These are phyloP conservation scores for Luvunga scandens DNA, from an alignment of 345 rosid genomes.

Conservation along the genomic window DNA sequence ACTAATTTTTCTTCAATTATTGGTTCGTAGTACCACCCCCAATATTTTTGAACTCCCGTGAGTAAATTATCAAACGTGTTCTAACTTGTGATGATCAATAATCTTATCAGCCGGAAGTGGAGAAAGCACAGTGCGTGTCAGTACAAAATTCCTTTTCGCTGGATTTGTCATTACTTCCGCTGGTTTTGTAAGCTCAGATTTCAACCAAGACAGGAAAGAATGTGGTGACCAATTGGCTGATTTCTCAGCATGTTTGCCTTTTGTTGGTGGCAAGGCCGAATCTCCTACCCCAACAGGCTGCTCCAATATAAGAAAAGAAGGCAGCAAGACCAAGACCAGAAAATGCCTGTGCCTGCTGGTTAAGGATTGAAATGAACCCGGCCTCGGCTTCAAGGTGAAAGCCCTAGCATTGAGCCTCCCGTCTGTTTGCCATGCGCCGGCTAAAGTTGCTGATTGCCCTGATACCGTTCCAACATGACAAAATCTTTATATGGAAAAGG, in stretches of 20 bases:
- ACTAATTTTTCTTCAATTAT: neutral
- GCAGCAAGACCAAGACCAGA: slow-evolving; percentile 35
- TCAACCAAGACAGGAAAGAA: slow-evolving; percentile 32
- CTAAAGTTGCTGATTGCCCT: slow-evolving; percentile 35
- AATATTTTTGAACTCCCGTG: neutral
- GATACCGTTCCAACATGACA: slow-evolving; percentile 10
- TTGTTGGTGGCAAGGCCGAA: slow-evolving; percentile 29
- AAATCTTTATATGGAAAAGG: too few relatives aligned
- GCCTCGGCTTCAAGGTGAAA: slow-evolving; percentile 40
- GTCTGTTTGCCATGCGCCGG: slow-evolving; percentile 31
- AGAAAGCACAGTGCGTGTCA: neutral
- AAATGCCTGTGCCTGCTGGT: slow-evolving; percentile 39
- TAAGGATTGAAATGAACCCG: slow-evolving; percentile 37
- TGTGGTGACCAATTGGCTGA: slow-evolving; percentile 34
- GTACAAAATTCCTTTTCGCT: neutral
- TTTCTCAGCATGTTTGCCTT: slow-evolving; percentile 40
- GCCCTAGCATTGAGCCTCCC: slow-evolving; percentile 43
- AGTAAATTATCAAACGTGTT: neutral
- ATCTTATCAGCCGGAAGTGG: too few relatives aligned
- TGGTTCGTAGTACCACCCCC: neutral
- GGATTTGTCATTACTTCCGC: neutral
- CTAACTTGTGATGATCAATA: too few relatives aligned
- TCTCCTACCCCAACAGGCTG: slow-evolving; percentile 40
- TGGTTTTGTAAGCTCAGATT: slow-evolving; percentile 17
- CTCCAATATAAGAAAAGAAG: slow-evolving; percentile 19